Evolutionary conservation across 768 basidiomycete genomes (phyloP).

Genomic region (Termitomyces sp.): DNA sequence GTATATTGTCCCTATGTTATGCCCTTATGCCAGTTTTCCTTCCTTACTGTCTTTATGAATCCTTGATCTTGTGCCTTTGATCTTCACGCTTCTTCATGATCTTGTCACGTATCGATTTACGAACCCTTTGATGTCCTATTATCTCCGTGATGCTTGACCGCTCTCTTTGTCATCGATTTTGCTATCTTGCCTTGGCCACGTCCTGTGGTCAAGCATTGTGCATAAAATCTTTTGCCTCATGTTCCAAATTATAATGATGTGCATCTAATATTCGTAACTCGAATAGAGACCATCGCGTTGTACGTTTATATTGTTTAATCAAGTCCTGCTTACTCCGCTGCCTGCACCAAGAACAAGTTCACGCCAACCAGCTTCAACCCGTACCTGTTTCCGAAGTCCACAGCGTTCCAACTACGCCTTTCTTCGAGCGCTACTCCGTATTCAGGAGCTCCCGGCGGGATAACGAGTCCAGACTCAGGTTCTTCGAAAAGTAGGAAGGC

Average conservation of each 20-base stretch:
- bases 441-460: conserved; percentile 48
- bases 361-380: conserved; percentile 57
- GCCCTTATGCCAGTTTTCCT: conserved; percentile 10
- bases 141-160: conserved; percentile 7
- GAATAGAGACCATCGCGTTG: conserved; percentile 11
- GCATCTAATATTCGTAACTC: conserved; percentile 14
- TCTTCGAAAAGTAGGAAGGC: conserved; percentile 65
- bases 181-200: conserved; percentile 8
- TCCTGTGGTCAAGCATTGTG: conserved; percentile 13
- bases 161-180: conserved; percentile 15
- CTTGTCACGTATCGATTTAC: conserved; percentile 12
- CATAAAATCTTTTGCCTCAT: conserved; percentile 8
- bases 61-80: background rate
- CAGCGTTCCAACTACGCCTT: conserved; percentile 55
- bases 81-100: conserved; percentile 16
- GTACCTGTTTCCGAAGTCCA: conserved; percentile 49
- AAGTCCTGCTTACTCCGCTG: conserved; percentile 11
- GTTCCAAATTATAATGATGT: conserved; percentile 12
- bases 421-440: conserved; percentile 41
- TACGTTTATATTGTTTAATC: background rate
- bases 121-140: conserved; percentile 9
- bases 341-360: conserved; percentile 51
- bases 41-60: background rate
- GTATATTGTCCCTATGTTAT: conserved; percentile 14
- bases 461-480: conserved; percentile 37